Base-by-base conservation (phyloP, 371 early-diverging fungal species). In the Mortierella sp. region DNA sequence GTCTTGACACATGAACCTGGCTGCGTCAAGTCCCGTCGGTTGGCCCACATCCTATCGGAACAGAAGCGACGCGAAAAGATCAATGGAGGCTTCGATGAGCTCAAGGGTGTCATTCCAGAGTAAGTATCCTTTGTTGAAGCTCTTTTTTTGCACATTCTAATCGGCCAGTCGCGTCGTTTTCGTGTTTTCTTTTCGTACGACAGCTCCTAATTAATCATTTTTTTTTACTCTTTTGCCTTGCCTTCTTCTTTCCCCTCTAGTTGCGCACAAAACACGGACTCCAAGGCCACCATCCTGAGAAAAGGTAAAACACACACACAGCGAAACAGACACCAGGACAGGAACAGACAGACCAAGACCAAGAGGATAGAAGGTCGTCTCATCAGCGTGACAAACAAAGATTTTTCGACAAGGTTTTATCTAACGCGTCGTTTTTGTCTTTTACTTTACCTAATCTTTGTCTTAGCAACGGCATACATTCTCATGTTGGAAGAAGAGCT, bases 31-130 rank as follows among this genome's bases (percentile, higher is more conserved):
- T 78, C 75, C 37, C 89, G 89, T 46, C 80, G 89, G 34, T 31
- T 86, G 67, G 88, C 89, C 16, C 89, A 89, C 72, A 89, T 89
- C 46, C 73, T 86, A 2, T 83, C 88, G 1, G 89, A 89, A 57
- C 89, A 89, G 72, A 87, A 88, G 69, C 78, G 89, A 26, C 74
- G 89, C 61, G 88, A 86, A 26, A 89, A 89, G 72, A 89, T 89
- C 44, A 89, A 89, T 67, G 86, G 83, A 5, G 89, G 89, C 5
- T 89, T 89, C 73, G 88, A 89, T 71, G 89, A 88, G 64, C 80
- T 89, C 71, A 87, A 87, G 67, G 81, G 82, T 71, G 87, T 87
- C 28, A 80, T 88, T 43, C 88, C 88, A 8, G 85, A 84, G 85
- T 84, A 84, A n/a, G 85, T 71, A 50, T 67, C 28, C 44, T 26